Conservation (phyloP, 371 early-diverging fungal genomes). For the Nematocida ausubeli region DNA sequence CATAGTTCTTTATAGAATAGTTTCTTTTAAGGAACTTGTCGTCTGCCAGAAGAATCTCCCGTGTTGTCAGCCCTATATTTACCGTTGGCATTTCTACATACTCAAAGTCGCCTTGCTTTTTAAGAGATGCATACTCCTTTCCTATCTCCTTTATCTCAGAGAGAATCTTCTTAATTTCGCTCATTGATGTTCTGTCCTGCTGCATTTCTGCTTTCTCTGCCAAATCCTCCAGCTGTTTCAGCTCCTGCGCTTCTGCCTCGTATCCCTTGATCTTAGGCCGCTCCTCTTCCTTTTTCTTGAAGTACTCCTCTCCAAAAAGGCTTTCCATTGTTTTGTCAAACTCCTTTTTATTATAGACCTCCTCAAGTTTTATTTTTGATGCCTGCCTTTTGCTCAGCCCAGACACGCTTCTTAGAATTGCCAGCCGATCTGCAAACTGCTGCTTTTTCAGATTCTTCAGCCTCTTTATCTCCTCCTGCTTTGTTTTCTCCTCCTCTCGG, state of each 20-base stretch:
- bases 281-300: conserved; percentile 21
- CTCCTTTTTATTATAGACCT: conserved; percentile 22
- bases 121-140: conserved; percentile 24
- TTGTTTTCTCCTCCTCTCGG: conserved; percentile 35
- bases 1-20: conserved; percentile 42
- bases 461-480: conserved; percentile 45
- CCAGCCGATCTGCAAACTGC: conserved; percentile 41
- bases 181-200: conserved; percentile 3
- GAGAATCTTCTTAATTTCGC: conserved; percentile 23
- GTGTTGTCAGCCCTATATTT: conserved; percentile 8
- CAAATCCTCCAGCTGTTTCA: conserved; percentile 26
- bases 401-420: conserved; percentile 25
- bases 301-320: conserved; percentile 48
- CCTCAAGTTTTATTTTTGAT: conserved; percentile 25
- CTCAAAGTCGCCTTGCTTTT: conserved; percentile 21
- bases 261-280: conserved; percentile 39
- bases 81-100: conserved; percentile 28
- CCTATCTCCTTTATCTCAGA: conserved; percentile 39
- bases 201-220: conserved; percentile 24
- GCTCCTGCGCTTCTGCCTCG: conserved; percentile 37
- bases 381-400: conserved; percentile 46
- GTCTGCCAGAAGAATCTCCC: conserved; percentile 38
- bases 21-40: conserved; percentile 28
- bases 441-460: conserved; percentile 53
- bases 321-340: conserved; percentile 9